phyloP scores from a whole-genome alignment of 2,329 filamentous ascomycete genomes.

The Sporothrix schenckii region DNA sequence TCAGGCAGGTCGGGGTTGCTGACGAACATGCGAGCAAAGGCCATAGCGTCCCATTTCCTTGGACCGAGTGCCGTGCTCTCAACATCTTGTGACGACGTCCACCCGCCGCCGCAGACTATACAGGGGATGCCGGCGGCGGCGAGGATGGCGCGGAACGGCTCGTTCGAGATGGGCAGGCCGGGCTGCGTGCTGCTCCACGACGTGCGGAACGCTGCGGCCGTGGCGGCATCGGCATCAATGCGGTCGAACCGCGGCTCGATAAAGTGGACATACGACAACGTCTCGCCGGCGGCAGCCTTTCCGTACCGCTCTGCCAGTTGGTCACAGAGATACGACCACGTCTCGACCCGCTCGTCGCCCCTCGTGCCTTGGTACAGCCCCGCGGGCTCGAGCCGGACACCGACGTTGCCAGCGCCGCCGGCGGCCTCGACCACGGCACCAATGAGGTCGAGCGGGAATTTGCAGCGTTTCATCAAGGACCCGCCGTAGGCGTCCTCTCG shows the following conservation, averaged over 20 bases:
- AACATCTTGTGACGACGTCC: neutral
- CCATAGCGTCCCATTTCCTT: neutral
- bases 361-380: conserved; percentile 12
- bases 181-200: conserved; percentile 10
- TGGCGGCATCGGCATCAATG: conserved; percentile 7
- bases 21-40: conserved; percentile 21
- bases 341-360: conserved; percentile 19
- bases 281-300: neutral
- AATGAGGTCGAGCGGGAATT: conserved; percentile 56
- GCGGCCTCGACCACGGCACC: conserved; percentile 47
- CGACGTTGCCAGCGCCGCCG: conserved; percentile 2
- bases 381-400: conserved; percentile 10
- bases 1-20: conserved; percentile 25
- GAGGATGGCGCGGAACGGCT: conserved; percentile 19
- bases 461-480: conserved; percentile 56
- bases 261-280: conserved; percentile 23
- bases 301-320: neutral
- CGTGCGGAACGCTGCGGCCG: conserved; percentile 3
- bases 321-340: conserved; percentile 11
- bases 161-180: conserved; percentile 19
- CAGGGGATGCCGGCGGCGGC: conserved; percentile 4
- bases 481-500: conserved; percentile 59
- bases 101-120: conserved; percentile 22
- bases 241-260: conserved; percentile 25
- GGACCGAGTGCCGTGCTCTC: neutral